phyloP scores from a whole-genome alignment of 306 rosid genomes.

The Vigna radiata region DNA sequence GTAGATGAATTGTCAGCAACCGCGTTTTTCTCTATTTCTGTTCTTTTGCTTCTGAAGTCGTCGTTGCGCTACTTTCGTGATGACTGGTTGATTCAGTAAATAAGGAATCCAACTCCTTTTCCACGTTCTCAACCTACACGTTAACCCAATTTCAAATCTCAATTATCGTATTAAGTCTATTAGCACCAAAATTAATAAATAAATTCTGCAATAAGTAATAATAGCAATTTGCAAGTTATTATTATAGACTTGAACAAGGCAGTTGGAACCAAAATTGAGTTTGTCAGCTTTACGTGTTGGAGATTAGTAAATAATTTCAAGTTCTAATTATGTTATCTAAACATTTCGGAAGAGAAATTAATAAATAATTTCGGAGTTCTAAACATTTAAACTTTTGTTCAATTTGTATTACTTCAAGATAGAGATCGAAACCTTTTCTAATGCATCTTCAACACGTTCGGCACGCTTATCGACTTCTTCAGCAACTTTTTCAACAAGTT shows the following conservation, averaged over 20 bases:
- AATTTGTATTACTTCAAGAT: background rate
- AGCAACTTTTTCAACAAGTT: conserved; percentile 53
- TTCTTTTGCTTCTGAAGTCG: background rate
- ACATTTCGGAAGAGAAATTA: no score
- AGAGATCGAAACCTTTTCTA: conserved; percentile 53
- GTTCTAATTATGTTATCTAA: no score
- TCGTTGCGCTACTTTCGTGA: background rate
- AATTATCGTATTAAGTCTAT: background rate
- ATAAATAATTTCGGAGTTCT: no score
- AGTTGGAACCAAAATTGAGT: background rate
- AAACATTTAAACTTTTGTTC: background rate
- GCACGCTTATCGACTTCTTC: conserved; percentile 44
- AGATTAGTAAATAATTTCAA: no score
- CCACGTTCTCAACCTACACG: conserved; percentile 57
- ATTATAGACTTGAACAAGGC: background rate
- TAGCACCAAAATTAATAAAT: background rate
- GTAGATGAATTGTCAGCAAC: background rate
- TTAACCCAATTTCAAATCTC: background rate
- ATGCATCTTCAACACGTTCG: conserved; percentile 43
- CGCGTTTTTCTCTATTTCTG: conserved; percentile 12
- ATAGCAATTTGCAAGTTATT: background rate
- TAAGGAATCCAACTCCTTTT: conserved; percentile 44
- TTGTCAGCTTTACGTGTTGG: background rate
- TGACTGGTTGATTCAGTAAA: conserved; percentile 36
- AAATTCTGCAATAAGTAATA: background rate